Evolutionary conservation across 768 basidiomycete species (phyloP).

Genomic region (Brasilioporus rufonigricans): DNA sequence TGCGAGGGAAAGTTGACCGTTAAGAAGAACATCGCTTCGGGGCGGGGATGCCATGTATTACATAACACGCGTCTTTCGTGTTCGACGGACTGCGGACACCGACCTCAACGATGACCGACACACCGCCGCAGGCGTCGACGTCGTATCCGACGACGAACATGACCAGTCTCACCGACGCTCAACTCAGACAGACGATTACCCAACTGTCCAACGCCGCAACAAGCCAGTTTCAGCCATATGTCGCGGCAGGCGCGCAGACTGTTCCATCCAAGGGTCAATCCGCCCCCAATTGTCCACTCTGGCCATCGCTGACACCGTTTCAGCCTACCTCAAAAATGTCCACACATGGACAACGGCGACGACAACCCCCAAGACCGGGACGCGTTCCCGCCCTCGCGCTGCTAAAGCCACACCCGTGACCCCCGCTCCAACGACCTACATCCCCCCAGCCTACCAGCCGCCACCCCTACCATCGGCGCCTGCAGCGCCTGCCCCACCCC

Average conservation of each 20-base stretch:
- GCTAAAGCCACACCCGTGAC: conserved; percentile 41
- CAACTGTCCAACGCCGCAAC: conserved; percentile 45
- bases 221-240: conserved; percentile 35
- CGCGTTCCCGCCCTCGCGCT: conserved; percentile 40
- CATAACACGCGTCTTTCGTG: conserved; percentile 24
- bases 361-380: conserved; percentile 42
- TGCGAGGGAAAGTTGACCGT: background rate
- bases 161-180: conserved; percentile 55
- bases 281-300: background rate
- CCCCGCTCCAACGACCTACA: conserved; percentile 32
- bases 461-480: conserved; percentile 33
- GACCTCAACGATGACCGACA: conserved; percentile 26
- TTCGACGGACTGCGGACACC: background rate
- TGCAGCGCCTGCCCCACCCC: conserved; percentile 24
- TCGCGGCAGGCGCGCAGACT: conserved; percentile 29
- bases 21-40: too few species aligned
- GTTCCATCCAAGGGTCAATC: conserved; percentile 30
- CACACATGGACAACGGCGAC: conserved; percentile 65
- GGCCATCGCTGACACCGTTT: conserved; percentile 14
- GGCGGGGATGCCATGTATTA: too few species aligned
- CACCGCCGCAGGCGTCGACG: conserved; percentile 26
- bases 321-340: conserved; percentile 67
- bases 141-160: conserved; percentile 35
- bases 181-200: conserved; percentile 60
- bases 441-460: conserved; percentile 38